Base-by-base conservation (phyloP, 1,139 yeast genomes). In the Diutina sp. region DNA sequence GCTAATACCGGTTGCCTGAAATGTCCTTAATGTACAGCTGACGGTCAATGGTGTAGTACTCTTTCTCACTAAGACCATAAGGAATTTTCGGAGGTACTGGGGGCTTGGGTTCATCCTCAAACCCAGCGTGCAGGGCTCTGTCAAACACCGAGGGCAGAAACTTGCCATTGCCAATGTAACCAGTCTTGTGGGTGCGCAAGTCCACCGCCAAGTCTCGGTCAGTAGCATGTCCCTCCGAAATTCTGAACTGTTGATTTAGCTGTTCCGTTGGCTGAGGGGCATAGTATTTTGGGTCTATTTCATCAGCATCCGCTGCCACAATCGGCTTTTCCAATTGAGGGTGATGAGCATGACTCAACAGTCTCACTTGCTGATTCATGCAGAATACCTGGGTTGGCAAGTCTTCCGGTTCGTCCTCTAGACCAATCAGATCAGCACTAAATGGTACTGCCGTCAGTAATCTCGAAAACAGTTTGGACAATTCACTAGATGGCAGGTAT, bases 61-160 rank as follows among this genome's bases (percentile, higher is more conserved):
- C 84, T 62, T 66, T 70, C 45, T 77, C 77, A 4, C 71, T 67
- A 61, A 80, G 65, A 0, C 84, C 84, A 46, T 69, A 63, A 0
- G 84, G 84, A n/a, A 79, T 73, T 64, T 79, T 79, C 1, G 83
- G 83, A 1, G 84, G 84, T 1, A 79, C 76, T 25, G 64, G 64
- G 0, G 83, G 83, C 55, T 77, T 73, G 8, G 18, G 25, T 6
- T 50, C 51, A 11, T 48, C 38, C 29, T 48, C 53, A 14, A 11
- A 28, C 14, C 14, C n/a, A 2, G 32, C 53, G 18, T n/a, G 25
- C 21, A 28, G 44, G 4, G 32, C 32, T 12, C 67, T 57, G 57
- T 62, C 67, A 59, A 76, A 76, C 3, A 76, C 68, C 29, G 76
- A 70, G 0, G 80, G 80, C 2, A 78, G 73, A 57, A 75, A 62